phyloP scores from a whole-genome alignment of 306 rosid species.

The Gastrolobium villosum region DNA sequence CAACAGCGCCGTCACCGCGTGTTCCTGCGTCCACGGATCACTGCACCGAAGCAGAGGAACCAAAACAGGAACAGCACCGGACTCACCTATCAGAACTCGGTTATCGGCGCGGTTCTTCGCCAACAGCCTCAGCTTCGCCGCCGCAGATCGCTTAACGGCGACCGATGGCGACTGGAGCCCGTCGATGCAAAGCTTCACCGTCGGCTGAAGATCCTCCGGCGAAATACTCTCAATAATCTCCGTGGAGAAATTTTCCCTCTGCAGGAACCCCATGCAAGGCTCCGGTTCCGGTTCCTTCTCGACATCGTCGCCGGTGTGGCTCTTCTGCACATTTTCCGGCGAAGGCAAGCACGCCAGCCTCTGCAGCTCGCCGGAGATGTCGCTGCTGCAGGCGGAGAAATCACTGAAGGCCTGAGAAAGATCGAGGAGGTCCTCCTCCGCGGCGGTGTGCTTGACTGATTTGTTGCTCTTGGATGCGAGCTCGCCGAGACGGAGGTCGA shows the following conservation, averaged over 20 bases:
- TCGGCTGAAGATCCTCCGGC: conserved; percentile 98
- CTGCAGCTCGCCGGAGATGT: conserved; percentile 91
- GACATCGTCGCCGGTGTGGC: background rate
- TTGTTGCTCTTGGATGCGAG: conserved; percentile 67
- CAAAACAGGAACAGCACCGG: conserved; percentile 87
- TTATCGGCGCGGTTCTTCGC: conserved; percentile 97
- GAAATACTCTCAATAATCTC: conserved; percentile 97
- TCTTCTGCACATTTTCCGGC: conserved; percentile 56
- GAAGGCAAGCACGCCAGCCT: conserved; percentile 78
- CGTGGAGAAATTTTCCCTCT: conserved; percentile 87
- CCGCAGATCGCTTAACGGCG: conserved; percentile 91
- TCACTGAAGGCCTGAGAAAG: conserved; percentile 92
- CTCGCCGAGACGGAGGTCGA: conserved; percentile 91
- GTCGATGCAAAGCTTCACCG: conserved; percentile 94
- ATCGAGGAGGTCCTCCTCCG: conserved; percentile 76
- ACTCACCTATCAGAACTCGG: conserved; percentile 83
- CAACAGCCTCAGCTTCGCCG: conserved; percentile 85
- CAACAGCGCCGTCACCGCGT: conserved; percentile 86
- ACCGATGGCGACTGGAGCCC: conserved; percentile 77
- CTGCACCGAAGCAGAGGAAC: conserved; percentile 92
- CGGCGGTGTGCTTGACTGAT: conserved; percentile 52
- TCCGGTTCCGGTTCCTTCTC: conserved; percentile 60
- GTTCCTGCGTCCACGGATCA: conserved; percentile 97
- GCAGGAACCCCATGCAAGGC: conserved; percentile 89
- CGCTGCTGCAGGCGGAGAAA: conserved; percentile 91